Percentiles rank a stretch among this genome's conserved stretches.
phyloP scores from a whole-genome alignment of 2,329 filamentous ascomycete species.

The Colletotrichum noveboracense region DNA sequence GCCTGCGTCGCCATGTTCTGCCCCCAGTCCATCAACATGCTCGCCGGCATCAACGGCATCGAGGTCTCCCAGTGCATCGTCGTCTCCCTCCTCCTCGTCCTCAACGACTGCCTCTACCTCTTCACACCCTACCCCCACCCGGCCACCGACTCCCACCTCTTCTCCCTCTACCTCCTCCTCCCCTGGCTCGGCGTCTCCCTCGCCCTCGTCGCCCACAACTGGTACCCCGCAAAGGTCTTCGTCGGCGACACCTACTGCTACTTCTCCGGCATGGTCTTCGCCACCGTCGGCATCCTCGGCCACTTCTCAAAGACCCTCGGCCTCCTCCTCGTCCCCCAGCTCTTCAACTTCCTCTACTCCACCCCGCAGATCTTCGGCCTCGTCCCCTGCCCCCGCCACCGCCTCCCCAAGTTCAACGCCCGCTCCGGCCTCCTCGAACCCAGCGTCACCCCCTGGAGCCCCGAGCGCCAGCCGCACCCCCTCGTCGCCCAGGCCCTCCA shows the following conservation, averaged over 20 bases:
- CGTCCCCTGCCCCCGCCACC: constrained; percentile 90
- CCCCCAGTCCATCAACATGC: constrained; percentile 98
- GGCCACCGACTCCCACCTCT: constrained; percentile 92
- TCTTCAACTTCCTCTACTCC: constrained; percentile 97
- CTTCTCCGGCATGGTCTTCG: constrained; percentile 98
- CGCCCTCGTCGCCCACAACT: constrained; percentile 89
- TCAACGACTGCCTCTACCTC: constrained; percentile 91
- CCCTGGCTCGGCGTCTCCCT: constrained; percentile 93
- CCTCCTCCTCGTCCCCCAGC: constrained; percentile 88
- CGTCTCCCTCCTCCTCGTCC: constrained; percentile 80
- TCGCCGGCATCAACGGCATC: constrained; percentile 99
- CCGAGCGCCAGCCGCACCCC: constrained; percentile 70
- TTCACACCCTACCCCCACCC: constrained; percentile 86
- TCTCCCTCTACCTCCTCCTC: constrained; percentile 92
- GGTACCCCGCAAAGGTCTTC: constrained; percentile 94
- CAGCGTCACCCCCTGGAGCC: constrained; percentile 77
- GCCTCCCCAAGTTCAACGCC: constrained; percentile 87
- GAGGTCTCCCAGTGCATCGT: constrained; percentile 95
- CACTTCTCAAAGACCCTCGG: constrained; percentile 98
- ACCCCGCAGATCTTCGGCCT: constrained; percentile 89
- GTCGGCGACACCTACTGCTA: constrained; percentile 99
- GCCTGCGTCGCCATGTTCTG: constrained; percentile 95
- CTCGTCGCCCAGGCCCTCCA: constrained; percentile 69
- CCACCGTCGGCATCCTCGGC: constrained; percentile 92
- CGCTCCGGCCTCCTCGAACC: constrained; percentile 85